These are phyloP conservation scores for Tuctoria greenei DNA, from an alignment of 176 grass and related monocot genomes.

Conservation along the genomic window DNA sequence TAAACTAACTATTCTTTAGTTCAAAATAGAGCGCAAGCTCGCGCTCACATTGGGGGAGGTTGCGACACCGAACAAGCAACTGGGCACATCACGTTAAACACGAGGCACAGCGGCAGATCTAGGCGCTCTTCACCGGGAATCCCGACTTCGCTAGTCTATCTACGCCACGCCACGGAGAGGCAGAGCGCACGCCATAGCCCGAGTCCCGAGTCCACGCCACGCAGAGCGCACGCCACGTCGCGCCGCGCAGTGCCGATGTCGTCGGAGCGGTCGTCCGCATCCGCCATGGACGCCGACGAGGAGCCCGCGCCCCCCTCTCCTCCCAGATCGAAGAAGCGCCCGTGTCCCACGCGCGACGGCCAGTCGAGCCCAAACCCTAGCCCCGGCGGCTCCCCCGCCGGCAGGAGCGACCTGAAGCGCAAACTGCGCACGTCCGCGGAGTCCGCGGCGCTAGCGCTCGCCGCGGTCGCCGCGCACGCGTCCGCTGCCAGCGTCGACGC, in stretches of 20 bases:
- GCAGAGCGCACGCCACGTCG: background rate
- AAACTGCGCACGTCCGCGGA: constrained; percentile 27
- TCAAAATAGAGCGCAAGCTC: no score
- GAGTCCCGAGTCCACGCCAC: background rate
- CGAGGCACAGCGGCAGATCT: no score
- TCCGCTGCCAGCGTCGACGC: no score
- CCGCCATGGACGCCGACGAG: constrained; percentile 39
- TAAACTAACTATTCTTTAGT: no score
- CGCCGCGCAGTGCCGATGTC: constrained; percentile 24
- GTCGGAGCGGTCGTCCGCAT: constrained; percentile 16
- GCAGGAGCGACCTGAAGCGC: constrained; percentile 34
- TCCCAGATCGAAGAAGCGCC: constrained; percentile 32
- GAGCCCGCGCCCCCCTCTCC: constrained; percentile 1
- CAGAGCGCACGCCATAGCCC: background rate
- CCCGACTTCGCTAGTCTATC: no score
- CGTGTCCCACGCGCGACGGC: constrained; percentile 15
- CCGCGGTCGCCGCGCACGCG: constrained; percentile 22
- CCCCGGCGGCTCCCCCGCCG: constrained; percentile 22
- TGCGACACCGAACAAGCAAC: no score
- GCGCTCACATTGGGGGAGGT: no score
- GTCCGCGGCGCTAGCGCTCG: constrained; percentile 32
- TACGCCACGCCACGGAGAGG: constrained; percentile 2
- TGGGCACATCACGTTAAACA: no score
- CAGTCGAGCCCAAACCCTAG: constrained; percentile 42
- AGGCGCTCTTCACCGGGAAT: no score